phyloP scores from a whole-genome alignment of 768 basidiomycete genomes.

The Podaxis sp. region DNA sequence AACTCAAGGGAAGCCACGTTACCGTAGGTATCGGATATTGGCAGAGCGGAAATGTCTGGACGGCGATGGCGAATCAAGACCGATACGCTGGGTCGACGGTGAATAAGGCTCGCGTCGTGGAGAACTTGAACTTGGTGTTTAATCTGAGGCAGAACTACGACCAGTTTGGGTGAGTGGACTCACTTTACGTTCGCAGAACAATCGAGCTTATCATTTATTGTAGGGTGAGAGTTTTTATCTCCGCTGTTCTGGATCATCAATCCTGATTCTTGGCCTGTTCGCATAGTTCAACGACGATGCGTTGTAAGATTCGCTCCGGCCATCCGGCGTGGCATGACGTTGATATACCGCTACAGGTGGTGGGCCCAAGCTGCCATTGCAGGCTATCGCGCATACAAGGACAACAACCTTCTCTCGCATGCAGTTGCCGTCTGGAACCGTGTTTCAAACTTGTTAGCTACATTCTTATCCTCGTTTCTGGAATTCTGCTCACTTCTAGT shows the following conservation, averaged over 20 bases:
- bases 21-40: slow-evolving; percentile 47
- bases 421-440: slow-evolving; percentile 50
- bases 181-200: background rate
- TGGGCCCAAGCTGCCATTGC: slow-evolving; percentile 55
- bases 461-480: background rate
- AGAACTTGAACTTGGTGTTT: slow-evolving; percentile 43
- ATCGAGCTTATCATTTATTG: background rate
- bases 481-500: background rate
- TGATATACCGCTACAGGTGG: slow-evolving; percentile 33
- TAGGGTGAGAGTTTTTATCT: slow-evolving; percentile 19
- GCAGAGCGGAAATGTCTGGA: slow-evolving; percentile 53
- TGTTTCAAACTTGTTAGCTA: slow-evolving; percentile 44
- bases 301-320: slow-evolving; percentile 27
- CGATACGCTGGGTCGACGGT: slow-evolving; percentile 34
- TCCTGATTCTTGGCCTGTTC: background rate
- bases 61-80: slow-evolving; percentile 51
- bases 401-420: slow-evolving; percentile 39
- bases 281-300: slow-evolving; percentile 49
- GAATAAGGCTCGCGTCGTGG: slow-evolving; percentile 37
- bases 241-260: background rate
- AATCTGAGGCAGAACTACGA: slow-evolving; percentile 40
- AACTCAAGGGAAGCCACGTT: background rate
- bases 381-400: slow-evolving; percentile 47
- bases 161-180: slow-evolving; percentile 35
- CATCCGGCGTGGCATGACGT: background rate